Evolutionary conservation across 2,329 filamentous ascomycete genomes (phyloP).

Genomic region (Fusarium virguliforme): DNA sequence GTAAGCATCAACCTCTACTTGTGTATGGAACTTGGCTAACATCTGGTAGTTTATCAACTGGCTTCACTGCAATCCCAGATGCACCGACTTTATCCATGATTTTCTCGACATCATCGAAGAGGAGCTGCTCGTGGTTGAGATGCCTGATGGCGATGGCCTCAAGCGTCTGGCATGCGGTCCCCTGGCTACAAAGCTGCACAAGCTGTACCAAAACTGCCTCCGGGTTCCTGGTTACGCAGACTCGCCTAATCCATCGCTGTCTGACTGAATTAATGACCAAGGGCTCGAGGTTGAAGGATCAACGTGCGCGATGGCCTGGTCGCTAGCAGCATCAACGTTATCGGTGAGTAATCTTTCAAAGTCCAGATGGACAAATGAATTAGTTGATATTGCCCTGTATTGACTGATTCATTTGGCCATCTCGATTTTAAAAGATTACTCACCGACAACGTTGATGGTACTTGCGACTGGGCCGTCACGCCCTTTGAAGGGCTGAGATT

Average conservation of each 20-base stretch:
- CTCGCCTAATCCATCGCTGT: not conserved
- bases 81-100: conserved; percentile 19
- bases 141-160: not conserved
- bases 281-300: not conserved
- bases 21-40: not conserved
- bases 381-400: too few relatives aligned
- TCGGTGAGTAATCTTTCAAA: too few relatives aligned
- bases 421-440: too few relatives aligned
- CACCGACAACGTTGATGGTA: too few relatives aligned
- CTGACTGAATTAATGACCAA: not conserved
- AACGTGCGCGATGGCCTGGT: too few relatives aligned
- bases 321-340: too few relatives aligned
- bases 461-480: too few relatives aligned
- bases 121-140: conserved; percentile 9
- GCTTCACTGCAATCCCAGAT: conserved; percentile 4
- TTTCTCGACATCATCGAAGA: conserved; percentile 21
- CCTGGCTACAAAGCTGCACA: not conserved
- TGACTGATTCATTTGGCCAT: too few relatives aligned
- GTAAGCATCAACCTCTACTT: not conserved
- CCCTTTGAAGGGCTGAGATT: too few relatives aligned
- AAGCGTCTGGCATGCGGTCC: conserved; percentile 8
- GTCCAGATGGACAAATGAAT: too few relatives aligned
- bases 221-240: not conserved
- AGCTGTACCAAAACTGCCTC: not conserved
- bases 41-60: conserved; percentile 11